phyloP scores from a whole-genome alignment of 768 basidiomycete species.

The Naganishia randhawae region DNA sequence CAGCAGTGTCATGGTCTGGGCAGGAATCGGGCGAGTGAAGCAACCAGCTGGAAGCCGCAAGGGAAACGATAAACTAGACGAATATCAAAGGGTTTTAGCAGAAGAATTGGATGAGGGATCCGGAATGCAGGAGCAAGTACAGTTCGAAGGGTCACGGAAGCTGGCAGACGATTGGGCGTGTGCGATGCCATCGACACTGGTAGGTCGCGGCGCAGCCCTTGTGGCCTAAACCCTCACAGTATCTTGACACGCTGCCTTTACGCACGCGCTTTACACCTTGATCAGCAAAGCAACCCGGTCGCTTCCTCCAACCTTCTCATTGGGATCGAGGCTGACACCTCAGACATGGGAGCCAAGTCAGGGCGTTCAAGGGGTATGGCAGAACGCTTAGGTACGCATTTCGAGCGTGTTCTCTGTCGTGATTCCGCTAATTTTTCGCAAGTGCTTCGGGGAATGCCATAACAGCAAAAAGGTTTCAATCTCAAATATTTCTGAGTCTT shows the following conservation, averaged over 20 bases:
- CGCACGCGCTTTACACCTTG: neutral
- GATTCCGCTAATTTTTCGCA: slow-evolving; percentile 23
- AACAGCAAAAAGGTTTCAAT: slow-evolving; percentile 63
- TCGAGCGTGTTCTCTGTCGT: neutral
- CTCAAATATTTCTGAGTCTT: slow-evolving; percentile 69
- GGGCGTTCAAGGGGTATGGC: slow-evolving; percentile 71
- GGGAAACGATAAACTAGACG: neutral
- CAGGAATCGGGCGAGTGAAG: slow-evolving; percentile 10
- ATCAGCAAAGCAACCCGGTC: neutral
- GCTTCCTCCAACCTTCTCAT: neutral
- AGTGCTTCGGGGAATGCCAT: neutral
- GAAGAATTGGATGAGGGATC: slow-evolving; percentile 6
- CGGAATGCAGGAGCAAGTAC: neutral
- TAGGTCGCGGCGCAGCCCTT: slow-evolving; percentile 39
- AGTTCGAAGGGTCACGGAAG: neutral
- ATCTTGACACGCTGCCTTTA: too few relatives aligned
- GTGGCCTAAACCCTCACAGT: slow-evolving; percentile 43
- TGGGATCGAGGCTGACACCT: slow-evolving; percentile 24
- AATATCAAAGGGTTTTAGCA: neutral
- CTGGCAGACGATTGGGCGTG: slow-evolving; percentile 76
- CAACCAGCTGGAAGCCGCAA: neutral
- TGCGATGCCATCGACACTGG: slow-evolving; percentile 64
- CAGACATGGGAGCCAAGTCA: slow-evolving; percentile 61
- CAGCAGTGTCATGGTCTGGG: slow-evolving; percentile 3
- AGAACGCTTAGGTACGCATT: slow-evolving; percentile 66